Evolutionary conservation across 768 basidiomycete species (phyloP).

Genomic region (Rhodotorula paludigena): DNA sequence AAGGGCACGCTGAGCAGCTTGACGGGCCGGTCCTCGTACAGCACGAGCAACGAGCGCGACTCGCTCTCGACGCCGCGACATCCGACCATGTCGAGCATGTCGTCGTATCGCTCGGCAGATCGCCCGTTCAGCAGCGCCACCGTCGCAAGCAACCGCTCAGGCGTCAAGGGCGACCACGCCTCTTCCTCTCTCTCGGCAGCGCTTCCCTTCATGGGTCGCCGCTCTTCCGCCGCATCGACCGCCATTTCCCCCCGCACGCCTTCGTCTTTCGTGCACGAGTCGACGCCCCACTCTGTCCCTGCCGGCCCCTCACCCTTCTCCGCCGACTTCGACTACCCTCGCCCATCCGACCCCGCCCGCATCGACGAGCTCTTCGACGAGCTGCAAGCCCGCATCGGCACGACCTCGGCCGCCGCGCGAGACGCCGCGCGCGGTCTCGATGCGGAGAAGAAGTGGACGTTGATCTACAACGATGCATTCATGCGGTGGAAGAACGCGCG

Average conservation of each 20-base stretch:
- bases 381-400: slow-evolving; percentile 64
- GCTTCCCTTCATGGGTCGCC: background rate
- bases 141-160: slow-evolving; percentile 9
- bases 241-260: slow-evolving; percentile 14
- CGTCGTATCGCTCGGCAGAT: slow-evolving; percentile 13
- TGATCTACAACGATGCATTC: slow-evolving; percentile 78
- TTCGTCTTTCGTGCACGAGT: background rate
- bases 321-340: slow-evolving; percentile 63
- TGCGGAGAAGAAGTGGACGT: slow-evolving; percentile 84
- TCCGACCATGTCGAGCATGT: slow-evolving; percentile 15
- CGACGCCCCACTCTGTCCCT: background rate
- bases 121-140: slow-evolving; percentile 18
- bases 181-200: background rate
- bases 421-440: slow-evolving; percentile 57
- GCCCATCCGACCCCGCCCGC: slow-evolving; percentile 69
- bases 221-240: slow-evolving; percentile 3
- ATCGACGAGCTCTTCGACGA: slow-evolving; percentile 76
- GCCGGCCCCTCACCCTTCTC: slow-evolving; percentile 13
- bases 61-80: background rate
- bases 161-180: slow-evolving; percentile 5
- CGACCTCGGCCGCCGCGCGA: slow-evolving; percentile 51
- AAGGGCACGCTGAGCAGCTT: background rate
- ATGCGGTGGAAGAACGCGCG: slow-evolving; percentile 71
- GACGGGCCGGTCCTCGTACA: background rate
- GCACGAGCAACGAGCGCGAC: slow-evolving; percentile 1